A percentile compares a stretch with the other conserved stretches of the same genome.
Conservation (phyloP, 495 filamentous ascomycete genomes). For the Neurospora sp. region DNA sequence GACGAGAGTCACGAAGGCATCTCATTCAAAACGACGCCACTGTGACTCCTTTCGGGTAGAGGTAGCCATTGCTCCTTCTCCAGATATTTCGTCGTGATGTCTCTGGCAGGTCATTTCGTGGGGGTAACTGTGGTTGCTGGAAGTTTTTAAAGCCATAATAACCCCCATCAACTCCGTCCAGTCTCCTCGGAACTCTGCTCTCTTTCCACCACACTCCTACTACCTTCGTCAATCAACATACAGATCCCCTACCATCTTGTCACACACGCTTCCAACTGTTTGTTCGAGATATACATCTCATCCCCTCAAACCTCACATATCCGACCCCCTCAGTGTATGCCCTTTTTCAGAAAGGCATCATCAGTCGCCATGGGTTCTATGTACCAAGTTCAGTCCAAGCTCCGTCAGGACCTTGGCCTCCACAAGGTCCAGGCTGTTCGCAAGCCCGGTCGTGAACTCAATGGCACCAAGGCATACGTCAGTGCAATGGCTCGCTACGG, state of each 20-base stretch:
- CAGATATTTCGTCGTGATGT: not conserved
- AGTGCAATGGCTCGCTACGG: conserved; percentile 58
- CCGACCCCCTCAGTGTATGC: not conserved
- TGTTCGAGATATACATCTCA: not conserved
- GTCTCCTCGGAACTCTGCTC: not conserved
- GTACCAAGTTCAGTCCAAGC: conserved; percentile 22
- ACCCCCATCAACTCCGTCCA: not conserved
- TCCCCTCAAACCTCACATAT: not conserved
- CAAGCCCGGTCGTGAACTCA: conserved; percentile 54
- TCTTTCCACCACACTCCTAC: not conserved
- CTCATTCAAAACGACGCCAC: not conserved
- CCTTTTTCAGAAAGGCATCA: not conserved
- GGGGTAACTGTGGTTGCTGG: not conserved
- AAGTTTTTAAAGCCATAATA: not conserved
- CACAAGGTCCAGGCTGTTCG: conserved; percentile 38
- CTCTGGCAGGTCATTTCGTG: not conserved
- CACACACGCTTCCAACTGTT: not conserved
- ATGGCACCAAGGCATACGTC: conserved; percentile 66
- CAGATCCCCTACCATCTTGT: not conserved
- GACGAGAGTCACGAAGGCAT: not conserved
- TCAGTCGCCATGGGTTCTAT: conserved; percentile 21
- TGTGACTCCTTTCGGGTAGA: not conserved
- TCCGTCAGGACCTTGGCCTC: conserved; percentile 30
- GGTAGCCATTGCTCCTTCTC: not conserved
- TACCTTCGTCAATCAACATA: not conserved